Evolutionary conservation across 208 protist species (phyloP), one percentile per base, ranked within the genome.

Genomic region (Acanthamoeba sp.): DNA sequence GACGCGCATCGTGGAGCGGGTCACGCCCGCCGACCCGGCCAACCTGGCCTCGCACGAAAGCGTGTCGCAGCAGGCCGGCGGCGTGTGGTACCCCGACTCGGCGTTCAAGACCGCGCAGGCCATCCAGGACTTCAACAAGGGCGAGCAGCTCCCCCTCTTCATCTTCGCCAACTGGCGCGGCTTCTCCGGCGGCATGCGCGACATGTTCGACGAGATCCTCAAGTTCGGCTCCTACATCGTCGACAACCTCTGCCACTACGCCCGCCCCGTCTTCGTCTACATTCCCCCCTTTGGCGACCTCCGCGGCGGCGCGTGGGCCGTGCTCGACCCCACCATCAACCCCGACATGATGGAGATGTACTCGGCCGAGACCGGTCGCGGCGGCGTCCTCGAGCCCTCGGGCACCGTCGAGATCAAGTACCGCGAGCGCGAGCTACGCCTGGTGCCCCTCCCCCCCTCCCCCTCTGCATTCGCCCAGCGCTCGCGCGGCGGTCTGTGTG

Each of bases 141-240:
- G 97, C 78, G 99, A 99, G 96, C 96, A 98, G 57, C 97, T 99
- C 40, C 99, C 99, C 40, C 97, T 99, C 76, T 98, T 99, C 78
- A 99, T 99, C 91, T 96, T 99, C 73, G 99, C 99, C 27, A 99
- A 99, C 97, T 99, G 99, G 99, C 97, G 99, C 93, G 99, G 99
- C 52, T 99, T 99, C 97, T 99, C 98, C 18, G 99, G 99, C 80
- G 99, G 99, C 82, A 99, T 99, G 98, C 97, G 99, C 38, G 99
- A 99, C 97, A 99, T 99, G 99, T 99, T 98, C 96, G 98, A 99
- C 95, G 98, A 99, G 97, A 97, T 99, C n/a, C 98, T 99, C 22
- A 99, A 99, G 97, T 99, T 99, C 97, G 99, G 99, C 73, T 97
- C 99, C 45, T 97, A 98, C 94, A 99, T 99, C 96, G 99, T 99